phyloP scores from a whole-genome alignment of 352 stramenopile genomes.

The Globisporangium barbulae region DNA sequence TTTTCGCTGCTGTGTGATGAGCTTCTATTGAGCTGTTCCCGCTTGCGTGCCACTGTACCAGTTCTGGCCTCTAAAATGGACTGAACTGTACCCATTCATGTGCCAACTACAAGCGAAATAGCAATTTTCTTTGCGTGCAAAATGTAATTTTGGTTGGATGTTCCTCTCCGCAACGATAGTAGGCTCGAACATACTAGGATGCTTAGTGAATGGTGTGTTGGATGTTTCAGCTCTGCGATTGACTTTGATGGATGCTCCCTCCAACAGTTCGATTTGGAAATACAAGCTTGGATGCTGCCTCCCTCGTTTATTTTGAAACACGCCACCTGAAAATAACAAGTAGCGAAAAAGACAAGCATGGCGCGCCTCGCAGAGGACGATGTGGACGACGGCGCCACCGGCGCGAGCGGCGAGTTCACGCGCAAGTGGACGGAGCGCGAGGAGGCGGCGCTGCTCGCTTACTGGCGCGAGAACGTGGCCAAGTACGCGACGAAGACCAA shows the following conservation, averaged over 20 bases:
- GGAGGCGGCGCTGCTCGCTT: constrained; percentile 16
- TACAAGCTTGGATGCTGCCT: background rate
- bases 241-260: too few species aligned
- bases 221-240: too few species aligned
- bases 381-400: too few species aligned
- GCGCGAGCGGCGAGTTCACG: constrained; percentile 6
- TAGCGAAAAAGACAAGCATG: background rate
- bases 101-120: too few species aligned
- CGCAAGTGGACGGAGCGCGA: constrained; percentile 19
- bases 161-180: too few species aligned
- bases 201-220: too few species aligned
- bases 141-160: too few species aligned
- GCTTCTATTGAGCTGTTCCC: background rate
- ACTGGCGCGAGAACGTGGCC: constrained; percentile 17
- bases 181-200: too few species aligned
- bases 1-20: background rate
- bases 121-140: too few species aligned
- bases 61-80: background rate
- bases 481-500: constrained; percentile 19
- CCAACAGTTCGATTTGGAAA: too few species aligned
- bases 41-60: constrained; percentile 1
- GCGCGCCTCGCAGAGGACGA: too few species aligned
- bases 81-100: too few species aligned
- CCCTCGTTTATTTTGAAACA: background rate
- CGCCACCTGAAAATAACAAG: background rate